These are phyloP conservation scores for Sphagnum tenellum DNA, from an alignment of 225 moss, liverwort and hornwort species.

Conservation along the genomic window DNA sequence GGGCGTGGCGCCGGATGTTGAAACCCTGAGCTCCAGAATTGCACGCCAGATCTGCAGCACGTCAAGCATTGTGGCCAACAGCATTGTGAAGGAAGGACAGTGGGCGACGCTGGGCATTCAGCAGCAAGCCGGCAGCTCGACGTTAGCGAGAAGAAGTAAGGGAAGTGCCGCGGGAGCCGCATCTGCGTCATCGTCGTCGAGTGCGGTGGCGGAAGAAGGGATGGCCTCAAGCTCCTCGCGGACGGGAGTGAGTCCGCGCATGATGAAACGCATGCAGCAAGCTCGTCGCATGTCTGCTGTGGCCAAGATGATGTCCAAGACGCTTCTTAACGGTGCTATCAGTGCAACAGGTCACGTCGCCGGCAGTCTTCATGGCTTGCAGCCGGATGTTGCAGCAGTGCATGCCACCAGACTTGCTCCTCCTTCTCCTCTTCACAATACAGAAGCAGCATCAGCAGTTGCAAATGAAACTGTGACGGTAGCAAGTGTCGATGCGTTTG, in stretches of 20 bases:
- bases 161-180: neutral
- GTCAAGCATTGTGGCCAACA: conserved; percentile 35
- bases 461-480: conserved; percentile 15
- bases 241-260: conserved; percentile 32
- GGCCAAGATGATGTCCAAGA: conserved; percentile 62
- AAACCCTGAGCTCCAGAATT: conserved; percentile 26
- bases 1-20: conserved; percentile 48
- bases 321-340: conserved; percentile 57
- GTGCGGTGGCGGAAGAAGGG: conserved; percentile 1
- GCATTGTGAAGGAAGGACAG: conserved; percentile 24
- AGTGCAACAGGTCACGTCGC: conserved; percentile 64
- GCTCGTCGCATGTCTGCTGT: conserved; percentile 89
- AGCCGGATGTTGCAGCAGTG: too few species aligned
- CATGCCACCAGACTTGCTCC: too few species aligned
- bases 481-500: conserved; percentile 78
- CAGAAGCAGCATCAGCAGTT: too few species aligned
- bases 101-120: conserved; percentile 48
- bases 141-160: too few species aligned
- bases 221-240: conserved; percentile 4
- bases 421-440: too few species aligned
- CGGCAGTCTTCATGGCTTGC: neutral
- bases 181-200: conserved; percentile 18
- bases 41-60: conserved; percentile 41
- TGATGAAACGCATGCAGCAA: conserved; percentile 71
- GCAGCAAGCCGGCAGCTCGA: neutral